Evolutionary conservation across 2,329 filamentous ascomycete genomes (phyloP).

Genomic region (Aspergillus sp.): DNA sequence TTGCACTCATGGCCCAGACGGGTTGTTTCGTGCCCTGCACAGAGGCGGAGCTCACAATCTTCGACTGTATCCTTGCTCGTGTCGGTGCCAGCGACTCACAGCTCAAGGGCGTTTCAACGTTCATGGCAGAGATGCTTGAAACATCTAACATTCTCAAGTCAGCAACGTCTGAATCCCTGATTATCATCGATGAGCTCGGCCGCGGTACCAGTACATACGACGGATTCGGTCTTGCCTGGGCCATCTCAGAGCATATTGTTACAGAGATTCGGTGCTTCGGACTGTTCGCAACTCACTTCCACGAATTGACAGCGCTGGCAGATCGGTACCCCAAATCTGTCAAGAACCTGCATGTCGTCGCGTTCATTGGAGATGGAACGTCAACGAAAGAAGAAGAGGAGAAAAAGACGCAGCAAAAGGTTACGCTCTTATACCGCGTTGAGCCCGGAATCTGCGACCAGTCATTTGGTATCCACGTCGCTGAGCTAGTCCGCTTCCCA

Average conservation of each 20-base stretch:
- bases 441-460: conserved; percentile 95
- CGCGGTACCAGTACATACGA: conserved; percentile 98
- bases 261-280: conserved; percentile 92
- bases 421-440: conserved; percentile 95
- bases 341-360: conserved; percentile 90
- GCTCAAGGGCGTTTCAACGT: conserved; percentile 95
- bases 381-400: conserved; percentile 47
- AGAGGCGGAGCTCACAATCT: conserved; percentile 89
- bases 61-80: conserved; percentile 93
- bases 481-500: conserved; percentile 92
- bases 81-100: conserved; percentile 96
- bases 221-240: conserved; percentile 98
- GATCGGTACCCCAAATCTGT: conserved; percentile 81
- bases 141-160: conserved; percentile 98
- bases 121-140: conserved; percentile 99
- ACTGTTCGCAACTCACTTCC: conserved; percentile 97
- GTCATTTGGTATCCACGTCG: conserved; percentile 97
- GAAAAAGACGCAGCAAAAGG: conserved; percentile 65
- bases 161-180: conserved; percentile 89
- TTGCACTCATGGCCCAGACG: conserved; percentile 94
- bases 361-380: conserved; percentile 69
- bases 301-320: conserved; percentile 88
- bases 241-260: conserved; percentile 96
- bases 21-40: conserved; percentile 94
- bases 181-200: conserved; percentile 97